These are phyloP conservation scores for Fraxinus sp. DNA, from an alignment of 305 asterid genomes.

Conservation along the genomic window DNA sequence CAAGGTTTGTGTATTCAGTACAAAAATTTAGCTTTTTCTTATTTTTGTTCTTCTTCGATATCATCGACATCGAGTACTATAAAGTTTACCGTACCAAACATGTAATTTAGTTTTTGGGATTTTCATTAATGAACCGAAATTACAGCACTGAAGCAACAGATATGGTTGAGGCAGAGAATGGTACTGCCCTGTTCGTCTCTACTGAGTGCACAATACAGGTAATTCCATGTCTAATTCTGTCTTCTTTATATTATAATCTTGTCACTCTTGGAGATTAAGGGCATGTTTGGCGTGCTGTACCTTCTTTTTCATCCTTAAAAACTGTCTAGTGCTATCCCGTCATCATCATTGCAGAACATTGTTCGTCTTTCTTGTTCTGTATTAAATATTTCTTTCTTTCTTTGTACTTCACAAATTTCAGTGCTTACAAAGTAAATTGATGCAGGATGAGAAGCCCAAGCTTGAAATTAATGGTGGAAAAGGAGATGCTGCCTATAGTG, in stretches of 20 bases:
- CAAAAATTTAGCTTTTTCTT: background rate
- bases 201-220: constrained; percentile 39
- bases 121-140: constrained; percentile 15
- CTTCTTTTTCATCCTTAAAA: background rate
- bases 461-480: constrained; percentile 23
- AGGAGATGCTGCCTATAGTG: constrained; percentile 10
- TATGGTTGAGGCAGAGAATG: constrained; percentile 16
- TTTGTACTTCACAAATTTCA: background rate
- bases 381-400: background rate
- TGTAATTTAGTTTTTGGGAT: background rate
- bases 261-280: background rate
- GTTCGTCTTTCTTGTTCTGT: background rate
- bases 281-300: background rate
- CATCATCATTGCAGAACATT: background rate
- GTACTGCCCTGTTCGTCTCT: constrained; percentile 12
- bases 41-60: background rate
- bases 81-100: background rate
- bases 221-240: constrained; percentile 19
- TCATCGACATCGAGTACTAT: background rate
- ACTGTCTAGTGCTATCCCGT: background rate
- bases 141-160: constrained; percentile 36
- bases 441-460: constrained; percentile 40
- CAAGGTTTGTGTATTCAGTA: constrained; percentile 35
- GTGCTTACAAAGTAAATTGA: constrained; percentile 7
- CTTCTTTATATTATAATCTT: background rate